Conservation (phyloP, 2,329 filamentous ascomycete genomes). For the Pseudocercospora macadamiae region DNA sequence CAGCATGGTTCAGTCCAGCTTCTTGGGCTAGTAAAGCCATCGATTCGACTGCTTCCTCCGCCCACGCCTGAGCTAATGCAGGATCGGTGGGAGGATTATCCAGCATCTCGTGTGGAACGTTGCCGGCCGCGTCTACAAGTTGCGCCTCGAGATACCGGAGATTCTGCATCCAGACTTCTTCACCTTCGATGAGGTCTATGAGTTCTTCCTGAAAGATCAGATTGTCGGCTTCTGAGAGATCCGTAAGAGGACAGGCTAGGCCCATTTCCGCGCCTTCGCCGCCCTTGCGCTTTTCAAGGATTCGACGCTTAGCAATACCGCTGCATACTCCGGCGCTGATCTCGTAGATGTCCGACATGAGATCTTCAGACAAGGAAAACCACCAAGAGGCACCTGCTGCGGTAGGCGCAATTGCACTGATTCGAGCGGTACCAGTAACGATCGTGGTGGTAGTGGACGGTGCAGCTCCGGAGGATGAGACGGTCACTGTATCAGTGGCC, state of each 20-base stretch:
- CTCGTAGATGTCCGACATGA: conserved; percentile 4
- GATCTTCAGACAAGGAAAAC: background rate
- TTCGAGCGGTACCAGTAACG: background rate
- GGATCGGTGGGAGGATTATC: background rate
- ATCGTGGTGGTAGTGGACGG: background rate
- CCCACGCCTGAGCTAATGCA: background rate
- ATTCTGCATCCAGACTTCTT: background rate
- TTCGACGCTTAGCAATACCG: background rate
- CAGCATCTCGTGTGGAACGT: background rate
- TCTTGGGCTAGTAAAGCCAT: background rate
- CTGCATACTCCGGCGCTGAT: background rate
- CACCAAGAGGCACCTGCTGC: background rate
- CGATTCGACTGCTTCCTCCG: background rate
- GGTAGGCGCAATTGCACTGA: background rate
- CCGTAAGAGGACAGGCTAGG: background rate
- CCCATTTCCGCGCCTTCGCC: background rate
- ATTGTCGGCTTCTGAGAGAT: background rate
- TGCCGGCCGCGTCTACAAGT: background rate
- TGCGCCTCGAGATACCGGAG: background rate
- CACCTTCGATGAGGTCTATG: background rate
- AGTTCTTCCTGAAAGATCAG: background rate
- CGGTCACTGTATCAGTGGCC: background rate
- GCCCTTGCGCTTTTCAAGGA: background rate
- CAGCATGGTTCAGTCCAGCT: background rate
- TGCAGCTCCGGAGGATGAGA: background rate